Evolutionary conservation across 768 basidiomycete species (phyloP).

Genomic region (Naganishia friedmannii): DNA sequence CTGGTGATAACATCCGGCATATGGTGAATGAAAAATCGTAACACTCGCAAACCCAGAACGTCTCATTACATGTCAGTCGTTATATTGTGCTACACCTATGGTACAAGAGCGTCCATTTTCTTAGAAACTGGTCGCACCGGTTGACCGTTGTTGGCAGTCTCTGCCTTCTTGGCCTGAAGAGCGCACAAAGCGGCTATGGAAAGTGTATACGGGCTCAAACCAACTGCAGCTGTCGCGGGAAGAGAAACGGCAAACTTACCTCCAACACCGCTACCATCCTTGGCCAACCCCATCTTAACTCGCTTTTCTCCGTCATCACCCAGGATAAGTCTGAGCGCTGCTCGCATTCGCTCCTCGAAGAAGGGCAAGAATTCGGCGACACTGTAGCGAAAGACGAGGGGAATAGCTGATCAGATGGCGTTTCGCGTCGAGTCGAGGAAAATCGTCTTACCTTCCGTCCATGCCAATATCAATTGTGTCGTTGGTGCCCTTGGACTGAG

Average conservation of each 20-base stretch:
- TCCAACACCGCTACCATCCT: slow-evolving; percentile 95
- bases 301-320: slow-evolving; percentile 75
- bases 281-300: slow-evolving; percentile 85
- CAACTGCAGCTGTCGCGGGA: neutral
- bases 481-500: slow-evolving; percentile 57
- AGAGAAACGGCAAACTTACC: slow-evolving; percentile 60
- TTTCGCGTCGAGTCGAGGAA: slow-evolving; percentile 36
- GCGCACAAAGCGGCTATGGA: slow-evolving; percentile 80
- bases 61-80: neutral
- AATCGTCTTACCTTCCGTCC: slow-evolving; percentile 63
- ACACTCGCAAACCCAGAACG: neutral
- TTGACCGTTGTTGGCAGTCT: neutral
- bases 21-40: neutral
- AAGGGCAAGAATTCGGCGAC: slow-evolving; percentile 88
- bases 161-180: slow-evolving; percentile 68
- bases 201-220: neutral
- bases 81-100: neutral
- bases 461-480: slow-evolving; percentile 73
- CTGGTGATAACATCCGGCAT: no score
- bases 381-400: slow-evolving; percentile 55
- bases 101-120: slow-evolving; percentile 28
- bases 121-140: slow-evolving; percentile 21
- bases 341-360: slow-evolving; percentile 71
- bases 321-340: slow-evolving; percentile 70
- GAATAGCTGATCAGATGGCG: neutral